Evolutionary conservation across 164 flowering plant genomes (phyloP).

Genomic region (Stephania yunnanensis): DNA sequence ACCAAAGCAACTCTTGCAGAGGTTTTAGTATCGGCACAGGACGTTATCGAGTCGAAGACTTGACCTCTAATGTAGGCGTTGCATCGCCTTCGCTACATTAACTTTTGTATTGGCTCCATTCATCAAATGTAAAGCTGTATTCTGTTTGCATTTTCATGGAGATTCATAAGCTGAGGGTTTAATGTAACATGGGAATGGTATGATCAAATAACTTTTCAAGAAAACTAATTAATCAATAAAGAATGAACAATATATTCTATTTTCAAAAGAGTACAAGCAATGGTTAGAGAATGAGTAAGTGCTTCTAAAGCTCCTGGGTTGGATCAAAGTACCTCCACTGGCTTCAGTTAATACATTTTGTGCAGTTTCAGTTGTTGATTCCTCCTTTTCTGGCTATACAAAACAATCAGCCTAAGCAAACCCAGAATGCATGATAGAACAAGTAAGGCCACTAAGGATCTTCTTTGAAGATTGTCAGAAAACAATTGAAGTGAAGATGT

Average conservation of each 20-base stretch:
- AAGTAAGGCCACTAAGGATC: not conserved
- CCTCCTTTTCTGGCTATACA: not conserved
- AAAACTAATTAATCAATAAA: not conserved
- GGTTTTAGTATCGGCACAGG: not conserved
- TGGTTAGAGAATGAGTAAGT: not conserved
- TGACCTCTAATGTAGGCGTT: too few species aligned
- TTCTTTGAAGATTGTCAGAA: not conserved
- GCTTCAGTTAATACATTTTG: not conserved
- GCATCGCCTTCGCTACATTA: not conserved
- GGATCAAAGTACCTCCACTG: not conserved
- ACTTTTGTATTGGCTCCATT: not conserved
- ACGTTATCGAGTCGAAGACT: not conserved
- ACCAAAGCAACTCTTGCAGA: not conserved
- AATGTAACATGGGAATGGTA: not conserved
- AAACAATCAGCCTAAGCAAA: not conserved
- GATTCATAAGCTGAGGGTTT: not conserved
- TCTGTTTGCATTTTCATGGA: not conserved
- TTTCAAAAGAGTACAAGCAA: not conserved
- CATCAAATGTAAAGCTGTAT: not conserved
- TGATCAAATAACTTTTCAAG: not conserved
- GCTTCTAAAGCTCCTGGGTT: not conserved
- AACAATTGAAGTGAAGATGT: not conserved
- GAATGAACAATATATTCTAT: not conserved
- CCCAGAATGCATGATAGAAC: not conserved
- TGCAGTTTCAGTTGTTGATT: not conserved